Base-by-base conservation (phyloP, 2,329 filamentous ascomycete species). In the Diaporthe longicolla region DNA sequence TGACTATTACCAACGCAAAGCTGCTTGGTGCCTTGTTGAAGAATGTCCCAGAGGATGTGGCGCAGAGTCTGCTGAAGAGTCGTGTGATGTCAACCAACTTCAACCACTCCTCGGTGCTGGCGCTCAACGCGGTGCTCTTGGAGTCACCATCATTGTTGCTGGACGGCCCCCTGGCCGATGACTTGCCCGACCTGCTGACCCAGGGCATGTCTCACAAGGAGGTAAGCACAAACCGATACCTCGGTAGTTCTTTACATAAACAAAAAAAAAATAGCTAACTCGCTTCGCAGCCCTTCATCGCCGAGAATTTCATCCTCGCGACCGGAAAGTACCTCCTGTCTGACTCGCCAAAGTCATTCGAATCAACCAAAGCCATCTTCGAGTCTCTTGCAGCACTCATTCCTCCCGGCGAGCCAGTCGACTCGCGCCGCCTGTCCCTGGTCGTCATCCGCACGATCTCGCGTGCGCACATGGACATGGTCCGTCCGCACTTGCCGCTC, bases 21-120 rank as follows among this genome's bases (percentile, higher is more conserved):
- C 89, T 99, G 21, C 89, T 99, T 19, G 96, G 95, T 66, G 95
- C 95, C 3, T 89, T 99, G 69, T 93, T 98, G 79, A 96, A 95
- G 85, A 95, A 95, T 76, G 89, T 98, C 9, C 92, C 95, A 0
- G 83, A 89, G 40, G 93, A 97, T 19, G 90, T 90, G 74, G 93
- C 94, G 2, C 82, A 85, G 21, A 80, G 79, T 19, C 79, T 90
- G 72, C 83, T 90, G 69, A 93, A 91, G 85, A 92, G 92, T 78
- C 92, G 96, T 32, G 93, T 97, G n/a, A 88, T 98, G 68, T 93
- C 93, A 7, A 88, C 90, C 10, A 89, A 95, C 74, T 92, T 94
- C 79, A 95, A 88, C 77, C 92, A 93, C 78, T 89, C 94, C 0
- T 97, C 96, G 0, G 90, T 97, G 6, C 88, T 99, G 55, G 93